These are phyloP conservation scores for Talaromyces sp. DNA, from an alignment of 2,329 filamentous ascomycete species.

Conservation along the genomic window DNA sequence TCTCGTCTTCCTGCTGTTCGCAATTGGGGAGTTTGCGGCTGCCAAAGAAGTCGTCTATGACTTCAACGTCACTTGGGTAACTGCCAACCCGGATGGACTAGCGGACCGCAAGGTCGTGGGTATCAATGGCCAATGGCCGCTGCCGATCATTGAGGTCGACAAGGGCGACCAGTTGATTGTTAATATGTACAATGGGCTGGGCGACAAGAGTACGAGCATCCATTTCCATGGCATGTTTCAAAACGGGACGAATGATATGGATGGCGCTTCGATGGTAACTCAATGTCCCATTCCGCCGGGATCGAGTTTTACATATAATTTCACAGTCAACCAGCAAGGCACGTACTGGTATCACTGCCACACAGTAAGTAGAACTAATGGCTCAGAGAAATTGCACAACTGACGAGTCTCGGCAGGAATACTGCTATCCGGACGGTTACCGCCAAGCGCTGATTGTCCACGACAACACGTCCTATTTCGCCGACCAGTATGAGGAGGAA, in stretches of 20 bases:
- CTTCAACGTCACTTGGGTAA: conserved; percentile 55
- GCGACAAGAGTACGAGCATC: conserved; percentile 62
- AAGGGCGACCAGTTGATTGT: conserved; percentile 70
- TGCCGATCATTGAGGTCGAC: conserved; percentile 69
- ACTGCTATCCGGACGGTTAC: conserved; percentile 65
- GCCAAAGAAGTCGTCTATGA: conserved; percentile 45
- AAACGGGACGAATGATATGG: conserved; percentile 71
- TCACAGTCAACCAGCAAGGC: conserved; percentile 58
- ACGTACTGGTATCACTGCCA: conserved; percentile 69
- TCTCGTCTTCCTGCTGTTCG: conserved; percentile 8
- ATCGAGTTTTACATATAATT: conserved; percentile 63
- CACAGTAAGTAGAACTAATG: background rate
- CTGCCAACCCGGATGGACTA: conserved; percentile 54
- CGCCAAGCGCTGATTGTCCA: conserved; percentile 66
- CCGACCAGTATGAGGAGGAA: conserved; percentile 57
- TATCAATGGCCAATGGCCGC: conserved; percentile 72
- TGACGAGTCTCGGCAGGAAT: conserved; percentile 34
- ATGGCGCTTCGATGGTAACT: conserved; percentile 65
- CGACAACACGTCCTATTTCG: conserved; percentile 52
- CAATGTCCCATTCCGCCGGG: conserved; percentile 66
- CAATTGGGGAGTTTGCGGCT: conserved; percentile 11
- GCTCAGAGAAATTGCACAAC: conserved; percentile 28
- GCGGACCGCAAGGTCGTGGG: conserved; percentile 56
- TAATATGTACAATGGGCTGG: conserved; percentile 64
- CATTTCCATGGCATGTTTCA: conserved; percentile 79